phyloP scores from a whole-genome alignment of 371 early-diverging fungal species.

The Actinomortierella ambigua region DNA sequence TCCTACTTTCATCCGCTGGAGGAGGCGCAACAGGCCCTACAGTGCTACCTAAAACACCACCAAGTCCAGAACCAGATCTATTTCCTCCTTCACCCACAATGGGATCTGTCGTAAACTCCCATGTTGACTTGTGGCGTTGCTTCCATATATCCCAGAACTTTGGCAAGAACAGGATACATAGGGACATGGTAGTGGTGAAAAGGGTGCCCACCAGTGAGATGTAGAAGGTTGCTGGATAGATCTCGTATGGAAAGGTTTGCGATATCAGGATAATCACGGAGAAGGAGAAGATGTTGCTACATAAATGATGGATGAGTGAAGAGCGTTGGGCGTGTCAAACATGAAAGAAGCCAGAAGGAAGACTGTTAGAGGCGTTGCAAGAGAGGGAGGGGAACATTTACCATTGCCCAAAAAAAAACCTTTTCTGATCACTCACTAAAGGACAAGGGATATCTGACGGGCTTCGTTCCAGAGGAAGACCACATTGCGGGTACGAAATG shows the following conservation, averaged over 20 bases:
- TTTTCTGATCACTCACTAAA: slow-evolving; percentile 17
- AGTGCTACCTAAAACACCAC: too few relatives aligned
- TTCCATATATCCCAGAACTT: slow-evolving; percentile 17
- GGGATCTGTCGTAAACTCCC: too few relatives aligned
- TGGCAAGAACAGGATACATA: slow-evolving; percentile 14
- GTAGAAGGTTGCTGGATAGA: slow-evolving; percentile 16
- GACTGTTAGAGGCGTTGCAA: too few relatives aligned
- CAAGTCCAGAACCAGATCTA: too few relatives aligned
- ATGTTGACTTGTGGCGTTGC: neutral
- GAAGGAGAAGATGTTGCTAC: slow-evolving; percentile 19
- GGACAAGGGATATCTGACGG: slow-evolving; percentile 16
- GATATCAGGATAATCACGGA: slow-evolving; percentile 7
- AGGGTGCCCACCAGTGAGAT: slow-evolving; percentile 1
- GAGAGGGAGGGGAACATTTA: too few relatives aligned
- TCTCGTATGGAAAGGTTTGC: slow-evolving; percentile 3
- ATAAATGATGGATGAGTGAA: neutral
- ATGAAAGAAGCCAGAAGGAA: too few relatives aligned
- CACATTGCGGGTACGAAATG: slow-evolving; percentile 25
- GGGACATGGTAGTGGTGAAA: slow-evolving; percentile 2
- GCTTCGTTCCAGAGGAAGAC: slow-evolving; percentile 32
- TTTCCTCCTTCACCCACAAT: too few relatives aligned
- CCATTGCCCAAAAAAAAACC: neutral
- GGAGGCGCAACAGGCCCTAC: too few relatives aligned
- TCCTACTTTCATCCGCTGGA: too few relatives aligned
- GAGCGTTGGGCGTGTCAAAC: too few relatives aligned